These are phyloP conservation scores for Cyberlindnera xishuangbannaensis DNA, from an alignment of 805 yeast species.

Conservation along the genomic window DNA sequence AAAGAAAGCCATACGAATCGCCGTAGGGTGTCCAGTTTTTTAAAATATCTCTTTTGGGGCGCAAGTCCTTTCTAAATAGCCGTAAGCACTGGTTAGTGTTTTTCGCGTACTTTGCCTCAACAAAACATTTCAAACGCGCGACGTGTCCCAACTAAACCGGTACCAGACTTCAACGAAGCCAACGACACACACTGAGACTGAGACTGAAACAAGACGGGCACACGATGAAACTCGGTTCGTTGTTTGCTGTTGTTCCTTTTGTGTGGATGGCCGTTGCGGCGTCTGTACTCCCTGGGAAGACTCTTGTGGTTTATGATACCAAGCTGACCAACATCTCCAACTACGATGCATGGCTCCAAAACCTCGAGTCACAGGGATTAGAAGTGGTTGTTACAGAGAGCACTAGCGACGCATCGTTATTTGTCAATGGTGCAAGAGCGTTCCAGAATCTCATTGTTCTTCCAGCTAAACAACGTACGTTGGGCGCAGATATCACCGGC, in stretches of 20 bases:
- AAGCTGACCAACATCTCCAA: slow-evolving; percentile 17
- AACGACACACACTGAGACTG: too few species aligned
- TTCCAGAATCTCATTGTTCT: slow-evolving; percentile 55
- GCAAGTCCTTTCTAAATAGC: too few species aligned
- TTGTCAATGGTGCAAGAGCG: slow-evolving; percentile 36
- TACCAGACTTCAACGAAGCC: too few species aligned
- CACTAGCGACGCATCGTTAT: slow-evolving; percentile 26
- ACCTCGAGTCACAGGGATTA: slow-evolving; percentile 27
- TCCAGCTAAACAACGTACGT: slow-evolving; percentile 47
- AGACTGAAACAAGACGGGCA: too few species aligned
- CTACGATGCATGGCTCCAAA: slow-evolving; percentile 7
- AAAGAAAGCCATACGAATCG: too few species aligned
- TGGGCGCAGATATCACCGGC: slow-evolving; percentile 37
- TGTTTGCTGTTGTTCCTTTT: neutral
- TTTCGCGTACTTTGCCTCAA: too few species aligned
- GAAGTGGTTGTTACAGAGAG: slow-evolving; percentile 26
- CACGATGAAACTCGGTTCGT: too few species aligned
- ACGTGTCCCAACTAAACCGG: too few species aligned
- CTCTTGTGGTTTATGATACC: slow-evolving; percentile 21
- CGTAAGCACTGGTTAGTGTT: too few species aligned
- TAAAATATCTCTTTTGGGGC: too few species aligned
- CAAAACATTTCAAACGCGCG: too few species aligned
- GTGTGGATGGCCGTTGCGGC: slow-evolving; percentile 8
- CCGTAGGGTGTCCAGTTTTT: too few species aligned
- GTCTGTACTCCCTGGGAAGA: slow-evolving; percentile 10